Evolutionary conservation across 306 rosid genomes (phyloP).

Genomic region (Malus fusca): DNA sequence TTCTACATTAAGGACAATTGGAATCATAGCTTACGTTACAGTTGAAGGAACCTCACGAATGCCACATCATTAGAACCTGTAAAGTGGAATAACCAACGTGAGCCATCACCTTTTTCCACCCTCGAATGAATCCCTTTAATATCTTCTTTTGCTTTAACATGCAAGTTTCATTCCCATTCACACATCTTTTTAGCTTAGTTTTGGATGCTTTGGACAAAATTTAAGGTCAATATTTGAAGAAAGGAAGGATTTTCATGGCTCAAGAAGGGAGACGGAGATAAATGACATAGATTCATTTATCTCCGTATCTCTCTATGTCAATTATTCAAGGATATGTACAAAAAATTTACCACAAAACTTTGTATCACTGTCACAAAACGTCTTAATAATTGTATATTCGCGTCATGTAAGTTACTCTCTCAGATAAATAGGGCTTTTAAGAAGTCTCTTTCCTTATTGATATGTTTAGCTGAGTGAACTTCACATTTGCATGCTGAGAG

Average conservation of each 20-base stretch:
- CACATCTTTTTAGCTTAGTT: slow-evolving; percentile 35
- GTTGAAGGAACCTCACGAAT: slow-evolving; percentile 14
- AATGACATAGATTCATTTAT: no score
- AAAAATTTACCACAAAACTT: no score
- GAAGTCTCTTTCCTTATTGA: slow-evolving; percentile 1
- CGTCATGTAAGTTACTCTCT: no score
- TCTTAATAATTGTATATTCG: no score
- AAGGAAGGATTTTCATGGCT: no score
- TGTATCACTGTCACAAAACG: no score
- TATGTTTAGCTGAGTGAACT: slow-evolving; percentile 23
- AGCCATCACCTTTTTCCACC: slow-evolving; percentile 23
- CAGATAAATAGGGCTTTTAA: no score
- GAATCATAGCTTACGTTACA: slow-evolving; percentile 27
- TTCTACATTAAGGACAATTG: not conserved
- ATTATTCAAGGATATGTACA: no score
- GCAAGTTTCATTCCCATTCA: slow-evolving; percentile 31
- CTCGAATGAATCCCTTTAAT: slow-evolving; percentile 23
- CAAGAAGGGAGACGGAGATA: no score
- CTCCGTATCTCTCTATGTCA: no score
- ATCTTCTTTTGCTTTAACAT: slow-evolving; percentile 10
- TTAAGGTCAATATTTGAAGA: not conserved
- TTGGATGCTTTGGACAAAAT: slow-evolving; percentile 16
- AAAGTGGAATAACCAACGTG: slow-evolving; percentile 27
- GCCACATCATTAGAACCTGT: slow-evolving; percentile 31
- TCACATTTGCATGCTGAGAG: slow-evolving; percentile 7